Conservation (phyloP, 805 yeast genomes). For the Kluyveromyces lactis region DNA sequence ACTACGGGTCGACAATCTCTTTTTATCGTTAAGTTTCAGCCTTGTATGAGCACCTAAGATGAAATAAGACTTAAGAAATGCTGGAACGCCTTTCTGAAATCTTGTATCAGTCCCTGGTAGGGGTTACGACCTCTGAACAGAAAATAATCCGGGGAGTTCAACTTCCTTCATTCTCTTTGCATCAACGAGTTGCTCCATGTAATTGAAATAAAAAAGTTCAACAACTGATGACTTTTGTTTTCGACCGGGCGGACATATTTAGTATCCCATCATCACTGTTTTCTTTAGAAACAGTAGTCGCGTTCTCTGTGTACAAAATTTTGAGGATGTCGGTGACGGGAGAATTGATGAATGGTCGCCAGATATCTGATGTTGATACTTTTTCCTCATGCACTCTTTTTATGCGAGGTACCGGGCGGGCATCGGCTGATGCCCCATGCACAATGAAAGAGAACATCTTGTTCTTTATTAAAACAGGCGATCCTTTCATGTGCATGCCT, state of each 20-base stretch:
- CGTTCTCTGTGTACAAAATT: slow-evolving; percentile 32
- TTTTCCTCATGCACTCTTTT: too few species aligned
- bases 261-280: slow-evolving; percentile 23
- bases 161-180: too few species aligned
- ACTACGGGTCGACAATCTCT: slow-evolving; percentile 35
- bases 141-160: too few species aligned
- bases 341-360: slow-evolving; percentile 35
- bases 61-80: too few species aligned
- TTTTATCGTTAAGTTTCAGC: slow-evolving; percentile 40
- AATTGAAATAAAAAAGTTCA: neutral
- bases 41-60: slow-evolving; percentile 32
- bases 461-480: too few species aligned
- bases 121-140: too few species aligned
- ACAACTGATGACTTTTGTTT: slow-evolving; percentile 28
- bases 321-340: slow-evolving; percentile 23
- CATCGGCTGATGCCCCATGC: slow-evolving; percentile 2
- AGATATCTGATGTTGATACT: slow-evolving; percentile 28
- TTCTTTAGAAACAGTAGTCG: slow-evolving; percentile 16
- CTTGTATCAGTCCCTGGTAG: too few species aligned
- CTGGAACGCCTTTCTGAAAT: too few species aligned
- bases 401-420: too few species aligned
- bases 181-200: too few species aligned
- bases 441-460: neutral
- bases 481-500: too few species aligned
- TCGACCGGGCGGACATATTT: slow-evolving; percentile 45